These are phyloP conservation scores for Pyrenopolyporus hunteri DNA, from an alignment of 495 filamentous ascomycete species.

Conservation along the genomic window DNA sequence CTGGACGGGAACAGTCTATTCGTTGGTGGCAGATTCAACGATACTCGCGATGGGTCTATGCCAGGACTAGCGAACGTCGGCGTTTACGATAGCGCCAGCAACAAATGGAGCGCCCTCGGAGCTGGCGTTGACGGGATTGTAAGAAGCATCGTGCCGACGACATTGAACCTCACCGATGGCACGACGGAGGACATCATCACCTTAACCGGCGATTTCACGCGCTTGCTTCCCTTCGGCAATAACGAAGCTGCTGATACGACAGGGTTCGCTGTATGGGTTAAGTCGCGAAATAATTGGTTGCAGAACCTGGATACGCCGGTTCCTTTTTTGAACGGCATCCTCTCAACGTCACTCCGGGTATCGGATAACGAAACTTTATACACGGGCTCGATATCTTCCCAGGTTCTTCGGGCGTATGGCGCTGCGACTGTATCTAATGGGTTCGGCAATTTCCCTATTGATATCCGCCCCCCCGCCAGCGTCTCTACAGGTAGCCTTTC, in stretches of 20 bases:
- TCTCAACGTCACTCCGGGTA: constrained; percentile 68
- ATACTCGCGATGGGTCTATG: constrained; percentile 66
- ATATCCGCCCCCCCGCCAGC: constrained; percentile 55
- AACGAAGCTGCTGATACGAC: constrained; percentile 64
- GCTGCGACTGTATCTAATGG: constrained; percentile 67
- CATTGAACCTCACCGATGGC: constrained; percentile 77
- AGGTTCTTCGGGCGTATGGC: constrained; percentile 68
- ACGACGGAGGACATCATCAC: constrained; percentile 75
- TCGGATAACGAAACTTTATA: constrained; percentile 69
- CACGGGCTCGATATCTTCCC: constrained; percentile 77
- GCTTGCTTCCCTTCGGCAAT: constrained; percentile 68
- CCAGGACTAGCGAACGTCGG: constrained; percentile 74
- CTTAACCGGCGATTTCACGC: constrained; percentile 80
- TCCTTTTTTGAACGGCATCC: constrained; percentile 69
- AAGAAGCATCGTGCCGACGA: constrained; percentile 70
- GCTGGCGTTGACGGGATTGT: constrained; percentile 87
- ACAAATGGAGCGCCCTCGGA: constrained; percentile 80
- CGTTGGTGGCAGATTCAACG: constrained; percentile 84
- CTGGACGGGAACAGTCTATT: constrained; percentile 70
- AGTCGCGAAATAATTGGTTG: constrained; percentile 85
- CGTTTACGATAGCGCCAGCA: constrained; percentile 69
- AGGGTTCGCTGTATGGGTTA: constrained; percentile 95
- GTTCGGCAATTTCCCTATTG: constrained; percentile 65
- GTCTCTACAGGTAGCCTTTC: constrained; percentile 41
- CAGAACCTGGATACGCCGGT: constrained; percentile 74